Base-by-base conservation (phyloP, 352 stramenopile species). In the Pythium myriotylum region DNA sequence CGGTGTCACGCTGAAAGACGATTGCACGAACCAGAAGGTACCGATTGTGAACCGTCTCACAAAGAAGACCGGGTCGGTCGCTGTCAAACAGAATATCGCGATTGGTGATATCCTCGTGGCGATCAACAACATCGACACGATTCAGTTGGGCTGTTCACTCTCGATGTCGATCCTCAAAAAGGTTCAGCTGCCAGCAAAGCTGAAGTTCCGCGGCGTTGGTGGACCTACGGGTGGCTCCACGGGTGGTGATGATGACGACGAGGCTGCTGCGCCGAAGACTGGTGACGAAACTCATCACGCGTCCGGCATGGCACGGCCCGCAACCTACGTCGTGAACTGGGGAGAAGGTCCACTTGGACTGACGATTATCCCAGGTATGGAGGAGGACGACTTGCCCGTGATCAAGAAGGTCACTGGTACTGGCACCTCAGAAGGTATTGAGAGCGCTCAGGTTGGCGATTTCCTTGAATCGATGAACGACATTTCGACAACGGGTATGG, bases 131-230 rank as follows among this genome's bases (percentile, higher is more conserved):
- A 95, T 95, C 24, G 86, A 95, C 55, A 95, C 86, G 17, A 92
- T 95, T 57, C 84, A 92, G 65, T 72, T 95, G 27, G 86, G 86
- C 26, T 95, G 86, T 55, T 92, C 86, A 46, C 67, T 95, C 22
- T 92, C 84, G 27, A 95, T 95, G 86, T 95, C 86, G 24, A 92
- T 95, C 52, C 59, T 95, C 20, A 95, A 95, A 67, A 95, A 95
- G 59, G 86, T 95, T 39, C 86, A 95, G 42, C 55, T 95, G 22
- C 86, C 86, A 2, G 86, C 86, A 2, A 92, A 89, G 65, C 77
- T 95, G 8, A 83, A 82, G 53, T 95, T 95, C 67, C 86, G 86
- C 16, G 86, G 86, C 67, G 84, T 95, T 7, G 86, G 86, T 26
- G 86, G 86, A 16, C 74, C 81, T 4, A 13, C 66, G n/a, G 62